phyloP scores from a whole-genome alignment of 139 green algal species.

The Pleodorina starrii region DNA sequence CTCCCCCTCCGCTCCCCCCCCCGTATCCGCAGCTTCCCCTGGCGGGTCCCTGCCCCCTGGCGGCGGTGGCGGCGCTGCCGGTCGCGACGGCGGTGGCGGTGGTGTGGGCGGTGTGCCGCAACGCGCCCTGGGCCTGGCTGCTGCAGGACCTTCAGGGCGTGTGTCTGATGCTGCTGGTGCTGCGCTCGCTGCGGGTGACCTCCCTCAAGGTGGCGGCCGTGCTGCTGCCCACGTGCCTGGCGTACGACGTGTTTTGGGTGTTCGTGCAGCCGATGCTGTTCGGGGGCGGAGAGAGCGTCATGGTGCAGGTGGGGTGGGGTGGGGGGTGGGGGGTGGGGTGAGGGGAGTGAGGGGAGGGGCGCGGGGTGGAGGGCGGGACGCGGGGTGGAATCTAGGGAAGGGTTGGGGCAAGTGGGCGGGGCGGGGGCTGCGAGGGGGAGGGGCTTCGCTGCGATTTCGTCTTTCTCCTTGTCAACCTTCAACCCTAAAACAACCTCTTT shows the following conservation, averaged over 20 bases:
- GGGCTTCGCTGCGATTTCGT: background rate
- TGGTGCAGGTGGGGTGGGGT: slow-evolving; percentile 79
- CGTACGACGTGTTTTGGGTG: slow-evolving; percentile 95
- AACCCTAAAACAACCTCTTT: background rate
- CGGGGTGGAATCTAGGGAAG: background rate
- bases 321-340: background rate
- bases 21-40: background rate
- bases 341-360: background rate
- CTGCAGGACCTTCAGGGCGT: slow-evolving; percentile 81
- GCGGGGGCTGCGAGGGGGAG: background rate
- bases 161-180: slow-evolving; percentile 79
- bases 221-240: slow-evolving; percentile 83
- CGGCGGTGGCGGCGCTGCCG: slow-evolving; percentile 39
- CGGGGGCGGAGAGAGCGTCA: slow-evolving; percentile 86
- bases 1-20: background rate
- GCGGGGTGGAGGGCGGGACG: background rate
- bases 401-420: background rate
- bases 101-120: slow-evolving; percentile 65
- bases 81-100: slow-evolving; percentile 51
- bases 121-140: slow-evolving; percentile 75
- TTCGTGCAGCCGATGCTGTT: slow-evolving; percentile 92
- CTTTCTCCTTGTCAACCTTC: too few relatives aligned
- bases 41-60: slow-evolving; percentile 19
- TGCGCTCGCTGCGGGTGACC: slow-evolving; percentile 79
- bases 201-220: slow-evolving; percentile 79